phyloP scores from a whole-genome alignment of 2,329 filamentous ascomycete species.

The Aspergillus felis region DNA sequence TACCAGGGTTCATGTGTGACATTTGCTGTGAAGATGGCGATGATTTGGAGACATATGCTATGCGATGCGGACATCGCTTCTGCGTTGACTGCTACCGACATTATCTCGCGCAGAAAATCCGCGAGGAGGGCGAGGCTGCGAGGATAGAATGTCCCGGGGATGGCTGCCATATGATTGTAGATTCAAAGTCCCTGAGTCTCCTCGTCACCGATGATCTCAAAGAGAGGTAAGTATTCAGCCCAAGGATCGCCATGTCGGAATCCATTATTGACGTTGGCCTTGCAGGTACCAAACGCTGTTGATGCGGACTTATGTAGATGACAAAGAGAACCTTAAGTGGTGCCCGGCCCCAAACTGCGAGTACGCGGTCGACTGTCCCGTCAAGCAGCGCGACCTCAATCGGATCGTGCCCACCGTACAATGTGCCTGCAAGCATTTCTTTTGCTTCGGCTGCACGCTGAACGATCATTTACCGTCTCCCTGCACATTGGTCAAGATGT shows the following conservation, averaged over 20 bases:
- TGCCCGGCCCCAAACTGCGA: constrained; percentile 96
- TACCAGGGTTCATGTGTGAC: constrained; percentile 81
- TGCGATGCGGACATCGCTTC: constrained; percentile 92
- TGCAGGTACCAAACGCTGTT: constrained; percentile 76
- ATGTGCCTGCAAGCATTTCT: constrained; percentile 78
- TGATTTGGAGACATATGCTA: constrained; percentile 76
- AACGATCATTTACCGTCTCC: constrained; percentile 91
- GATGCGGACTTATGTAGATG: constrained; percentile 92
- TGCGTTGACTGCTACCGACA: constrained; percentile 90
- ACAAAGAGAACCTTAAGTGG: constrained; percentile 94
- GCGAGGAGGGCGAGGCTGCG: constrained; percentile 90
- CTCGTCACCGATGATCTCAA: constrained; percentile 59
- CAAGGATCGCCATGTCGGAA: not conserved
- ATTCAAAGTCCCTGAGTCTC: constrained; percentile 80
- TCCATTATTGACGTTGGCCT: constrained; percentile 10
- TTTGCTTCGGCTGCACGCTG: constrained; percentile 92
- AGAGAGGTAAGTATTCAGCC: constrained; percentile 45
- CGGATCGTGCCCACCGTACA: constrained; percentile 85
- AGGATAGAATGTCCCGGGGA: constrained; percentile 90
- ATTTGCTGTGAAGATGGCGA: constrained; percentile 92
- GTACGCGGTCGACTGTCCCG: constrained; percentile 81
- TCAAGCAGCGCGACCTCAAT: constrained; percentile 83
- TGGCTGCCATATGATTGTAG: constrained; percentile 83
- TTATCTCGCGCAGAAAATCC: constrained; percentile 89
- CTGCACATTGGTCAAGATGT: constrained; percentile 85